These are phyloP conservation scores for Erodium moschatum DNA, from an alignment of 441 rosid genomes.

Conservation along the genomic window DNA sequence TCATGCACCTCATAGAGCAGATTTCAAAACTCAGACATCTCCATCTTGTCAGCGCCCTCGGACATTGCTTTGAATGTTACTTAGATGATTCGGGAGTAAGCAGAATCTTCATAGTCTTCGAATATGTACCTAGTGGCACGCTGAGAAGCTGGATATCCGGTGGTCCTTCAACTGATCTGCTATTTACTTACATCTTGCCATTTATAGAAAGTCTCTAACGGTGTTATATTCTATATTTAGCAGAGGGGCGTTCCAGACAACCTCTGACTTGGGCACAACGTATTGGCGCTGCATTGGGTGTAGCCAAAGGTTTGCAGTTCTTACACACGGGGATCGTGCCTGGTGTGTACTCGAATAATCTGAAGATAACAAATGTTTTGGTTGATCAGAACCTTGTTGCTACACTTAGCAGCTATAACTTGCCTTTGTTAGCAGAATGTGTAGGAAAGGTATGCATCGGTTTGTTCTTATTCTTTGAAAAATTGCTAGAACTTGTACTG, in stretches of 20 bases:
- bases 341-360: slow-evolving; percentile 62
- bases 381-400: slow-evolving; percentile 72
- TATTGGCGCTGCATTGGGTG: slow-evolving; percentile 65
- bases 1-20: slow-evolving; percentile 77
- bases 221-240: slow-evolving; percentile 12
- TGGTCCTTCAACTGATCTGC: slow-evolving; percentile 21
- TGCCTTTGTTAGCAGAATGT: slow-evolving; percentile 62
- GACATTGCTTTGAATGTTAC: slow-evolving; percentile 88
- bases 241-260: slow-evolving; percentile 38
- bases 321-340: slow-evolving; percentile 90
- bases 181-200: too few species aligned
- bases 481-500: background rate
- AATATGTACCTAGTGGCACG: slow-evolving; percentile 78
- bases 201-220: background rate
- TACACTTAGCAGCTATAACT: slow-evolving; percentile 78
- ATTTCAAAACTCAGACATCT: slow-evolving; percentile 78
- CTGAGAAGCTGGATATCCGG: slow-evolving; percentile 86
- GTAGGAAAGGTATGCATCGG: slow-evolving; percentile 42
- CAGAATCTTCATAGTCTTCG: slow-evolving; percentile 77
- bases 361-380: slow-evolving; percentile 70
- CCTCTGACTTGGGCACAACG: slow-evolving; percentile 71
- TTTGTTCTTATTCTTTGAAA: background rate
- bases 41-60: slow-evolving; percentile 80
- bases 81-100: slow-evolving; percentile 87
- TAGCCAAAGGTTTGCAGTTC: slow-evolving; percentile 83